phyloP scores from a whole-genome alignment of 2,329 filamentous ascomycete species.

The Aspergillus texensis region DNA sequence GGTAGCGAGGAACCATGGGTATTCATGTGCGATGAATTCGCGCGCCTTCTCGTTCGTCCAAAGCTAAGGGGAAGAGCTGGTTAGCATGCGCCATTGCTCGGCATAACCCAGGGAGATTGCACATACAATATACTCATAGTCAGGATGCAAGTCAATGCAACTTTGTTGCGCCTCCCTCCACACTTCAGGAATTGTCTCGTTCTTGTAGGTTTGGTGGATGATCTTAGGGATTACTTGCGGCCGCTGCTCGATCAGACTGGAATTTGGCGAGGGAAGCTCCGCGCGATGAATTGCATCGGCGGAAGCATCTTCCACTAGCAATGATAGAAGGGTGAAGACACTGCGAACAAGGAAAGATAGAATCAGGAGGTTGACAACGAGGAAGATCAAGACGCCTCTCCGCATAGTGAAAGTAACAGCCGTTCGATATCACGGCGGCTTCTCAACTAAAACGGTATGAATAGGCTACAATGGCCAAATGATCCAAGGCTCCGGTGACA shows the following conservation, averaged over 20 bases:
- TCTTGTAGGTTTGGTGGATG: conserved; percentile 76
- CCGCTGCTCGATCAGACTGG: conserved; percentile 58
- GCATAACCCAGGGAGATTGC: neutral
- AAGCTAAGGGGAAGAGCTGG: conserved; percentile 52
- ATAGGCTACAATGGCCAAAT: neutral
- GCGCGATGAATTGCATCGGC: conserved; percentile 67
- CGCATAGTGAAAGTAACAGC: conserved; percentile 53
- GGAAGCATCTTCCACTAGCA: conserved; percentile 69
- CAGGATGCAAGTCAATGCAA: conserved; percentile 68
- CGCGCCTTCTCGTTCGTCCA: conserved; percentile 74
- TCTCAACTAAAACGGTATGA: neutral
- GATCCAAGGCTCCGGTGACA: neutral
- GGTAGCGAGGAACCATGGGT: conserved; percentile 75
- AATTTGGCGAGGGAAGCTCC: conserved; percentile 68
- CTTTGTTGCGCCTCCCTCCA: conserved; percentile 68
- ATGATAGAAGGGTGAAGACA: conserved; percentile 70
- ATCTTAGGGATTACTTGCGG: conserved; percentile 72
- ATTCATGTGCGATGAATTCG: conserved; percentile 72
- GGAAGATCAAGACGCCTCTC: conserved; percentile 63
- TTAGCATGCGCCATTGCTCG: conserved; percentile 19
- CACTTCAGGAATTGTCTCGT: conserved; percentile 66
- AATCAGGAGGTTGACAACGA: conserved; percentile 66
- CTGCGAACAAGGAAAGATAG: conserved; percentile 66
- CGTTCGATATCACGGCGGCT: neutral
- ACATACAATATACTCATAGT: conserved; percentile 72